Evolutionary conservation across 495 filamentous ascomycete species (phyloP), one percentile per base, ranked within the genome.

Genomic region (Aspergillus nidulans): DNA sequence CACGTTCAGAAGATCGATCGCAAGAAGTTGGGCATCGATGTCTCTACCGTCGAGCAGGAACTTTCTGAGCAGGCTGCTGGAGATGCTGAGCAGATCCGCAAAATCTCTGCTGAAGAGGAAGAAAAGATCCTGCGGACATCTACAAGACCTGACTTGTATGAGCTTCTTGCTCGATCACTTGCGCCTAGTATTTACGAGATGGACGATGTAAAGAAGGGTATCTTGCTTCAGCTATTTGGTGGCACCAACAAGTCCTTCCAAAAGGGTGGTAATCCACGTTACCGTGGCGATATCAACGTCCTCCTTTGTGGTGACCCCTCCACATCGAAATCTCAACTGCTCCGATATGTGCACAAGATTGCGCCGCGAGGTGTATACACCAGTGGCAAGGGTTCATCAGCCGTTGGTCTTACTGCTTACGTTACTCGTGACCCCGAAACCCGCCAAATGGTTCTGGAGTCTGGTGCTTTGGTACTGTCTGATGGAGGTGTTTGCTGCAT

Each of bases 191-290:
- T 99, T 60, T 97, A 95, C 73, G 94, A 99, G 68, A 90, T 94
- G 88, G 95, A 97, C 55, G 94, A 99, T 66, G 90, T 97, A 32
- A 97, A 97, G 81, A 98, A 98, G 69, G 94, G 94, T 24, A 95
- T 98, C 52, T 76, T 98, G 10, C 84, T 98, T 3, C 94, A 98
- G 63, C 79, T 98, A 43, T 98, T 98, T 65, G 95, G 94, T 15
- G 94, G 94, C 23, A 97, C 94, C n/a, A 98, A 98, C 75, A 98
- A 98, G 71, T 85, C 88, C 0, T 98, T 98, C 68, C 86, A 97
- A 61, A 96, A 96, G 69, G 94, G 94, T 44, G 94, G 91, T 53
- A 95, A 88, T 63, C 94, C 94, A 9, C 90, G 86, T 56, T 98
- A 98, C 67, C 84, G 94, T 70, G 94, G 94, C 43, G 94, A 98